These are phyloP conservation scores for Neospora caninum DNA, from an alignment of 169 alveolate species.

Conservation along the genomic window DNA sequence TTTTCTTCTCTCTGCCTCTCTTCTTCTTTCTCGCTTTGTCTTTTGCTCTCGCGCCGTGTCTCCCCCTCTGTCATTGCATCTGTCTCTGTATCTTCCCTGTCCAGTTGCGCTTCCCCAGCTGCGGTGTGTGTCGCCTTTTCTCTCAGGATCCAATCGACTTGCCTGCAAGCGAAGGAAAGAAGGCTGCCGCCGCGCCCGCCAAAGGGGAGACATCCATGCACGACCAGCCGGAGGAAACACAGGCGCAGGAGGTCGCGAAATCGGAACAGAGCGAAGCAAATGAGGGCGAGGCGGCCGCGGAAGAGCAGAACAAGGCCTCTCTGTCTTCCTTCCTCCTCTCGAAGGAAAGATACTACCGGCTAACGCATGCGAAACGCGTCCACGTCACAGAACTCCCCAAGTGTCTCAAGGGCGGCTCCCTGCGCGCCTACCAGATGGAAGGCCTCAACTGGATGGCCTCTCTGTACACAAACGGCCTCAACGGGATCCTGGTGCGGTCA, in stretches of 20 bases:
- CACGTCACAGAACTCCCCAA: slow-evolving; percentile 88
- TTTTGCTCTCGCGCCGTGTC: not conserved
- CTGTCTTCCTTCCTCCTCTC: slow-evolving; percentile 55
- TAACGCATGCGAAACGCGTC: slow-evolving; percentile 88
- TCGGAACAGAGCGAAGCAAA: not conserved
- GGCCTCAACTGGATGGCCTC: slow-evolving; percentile 94
- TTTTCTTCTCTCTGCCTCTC: too few species aligned
- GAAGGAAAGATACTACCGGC: slow-evolving; percentile 83
- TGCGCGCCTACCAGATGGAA: slow-evolving; percentile 88
- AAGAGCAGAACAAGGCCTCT: not conserved
- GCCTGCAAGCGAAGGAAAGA: not conserved
- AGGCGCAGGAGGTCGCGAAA: not conserved
- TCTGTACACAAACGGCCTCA: slow-evolving; percentile 90
- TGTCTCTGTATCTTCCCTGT: not conserved
- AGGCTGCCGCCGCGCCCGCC: not conserved
- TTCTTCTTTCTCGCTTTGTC: not conserved
- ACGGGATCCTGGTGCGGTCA: slow-evolving; percentile 84
- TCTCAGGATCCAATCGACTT: not conserved
- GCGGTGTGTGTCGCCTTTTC: not conserved
- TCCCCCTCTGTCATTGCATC: not conserved
- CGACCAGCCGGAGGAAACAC: not conserved
- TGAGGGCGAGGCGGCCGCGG: not conserved
- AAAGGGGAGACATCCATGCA: not conserved
- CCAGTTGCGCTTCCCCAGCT: not conserved
- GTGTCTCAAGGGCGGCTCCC: slow-evolving; percentile 86